Base-by-base conservation (phyloP, 2,329 filamentous ascomycete genomes). In the Epichloe sp. region DNA sequence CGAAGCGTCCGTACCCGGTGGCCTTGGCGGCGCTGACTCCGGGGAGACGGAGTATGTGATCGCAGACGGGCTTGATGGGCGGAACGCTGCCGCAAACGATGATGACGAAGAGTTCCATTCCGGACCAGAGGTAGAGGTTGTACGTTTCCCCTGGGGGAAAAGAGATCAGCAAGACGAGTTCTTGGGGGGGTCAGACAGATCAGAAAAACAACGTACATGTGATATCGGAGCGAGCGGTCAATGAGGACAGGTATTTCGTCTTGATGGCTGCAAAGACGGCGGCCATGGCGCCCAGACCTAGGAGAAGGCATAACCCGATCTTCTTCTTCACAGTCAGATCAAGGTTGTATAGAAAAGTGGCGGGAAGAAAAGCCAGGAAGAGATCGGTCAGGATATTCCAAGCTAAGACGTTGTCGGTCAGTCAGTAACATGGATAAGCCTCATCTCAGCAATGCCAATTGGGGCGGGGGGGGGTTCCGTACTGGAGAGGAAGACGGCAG, bases 31-130 rank as follows among this genome's bases (percentile, higher is more conserved):
- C 41, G 48, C 19, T 37, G 36, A 11, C 4, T 17, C 19, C 12
- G 34, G 38, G 6, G 15, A 8, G 41, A 17, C 48, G 41, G 14
- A 47, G 12, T 2, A 53, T 2, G 23, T 44, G 41, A 21, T 53
- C 51, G 42, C 41, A 53, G 14, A 53, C 51, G 17, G 51, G 48
- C 17, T 50, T 53, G 15, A 53, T 43, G 38, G 51, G 51, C 10
- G 51, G 31, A 8, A 53, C 41, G 44, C 51, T 53, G 48, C 51
- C 47, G 38, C 51, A 53, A 14, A 50, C 21, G 34, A 53, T 53
- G 41, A 53, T 50, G 48, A 53, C 48, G 31, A 53, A 50, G 2
- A 53, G 48, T 23, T 53, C 51, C 12, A 47, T 34, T 10, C 21
- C 44, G 4, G 51, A 53, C 51, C 48, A 50, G 48, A 48, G 12